Evolutionary conservation across 2,329 filamentous ascomycete genomes (phyloP).

Genomic region (Venturia pyrina): DNA sequence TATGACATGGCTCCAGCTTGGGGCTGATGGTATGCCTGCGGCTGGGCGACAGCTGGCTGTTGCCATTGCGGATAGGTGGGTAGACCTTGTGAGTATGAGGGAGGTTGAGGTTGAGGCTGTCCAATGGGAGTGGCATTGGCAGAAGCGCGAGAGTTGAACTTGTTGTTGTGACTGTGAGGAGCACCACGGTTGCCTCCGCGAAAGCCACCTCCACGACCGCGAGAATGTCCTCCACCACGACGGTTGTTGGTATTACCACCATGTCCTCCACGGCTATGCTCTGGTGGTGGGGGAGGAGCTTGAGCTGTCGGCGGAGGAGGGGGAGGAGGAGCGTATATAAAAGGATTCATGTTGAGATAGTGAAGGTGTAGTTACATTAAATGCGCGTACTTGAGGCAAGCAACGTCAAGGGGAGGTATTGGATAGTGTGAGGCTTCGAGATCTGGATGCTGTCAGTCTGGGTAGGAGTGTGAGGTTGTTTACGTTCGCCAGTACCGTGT

Average conservation of each 20-base stretch:
- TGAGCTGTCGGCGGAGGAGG: slow-evolving; percentile 25
- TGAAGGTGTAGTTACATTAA: slow-evolving; percentile 5
- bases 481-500: not conserved
- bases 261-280: not conserved
- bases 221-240: not conserved
- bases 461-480: not conserved
- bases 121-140: slow-evolving; percentile 3
- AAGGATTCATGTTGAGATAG: slow-evolving; percentile 15
- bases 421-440: not conserved
- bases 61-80: slow-evolving; percentile 5
- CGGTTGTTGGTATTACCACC: not conserved
- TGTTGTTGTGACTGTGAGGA: not conserved
- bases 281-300: not conserved
- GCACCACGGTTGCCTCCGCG: slow-evolving; percentile 1
- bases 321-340: slow-evolving; percentile 41
- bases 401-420: not conserved
- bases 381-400: not conserved
- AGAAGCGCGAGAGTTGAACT: not conserved
- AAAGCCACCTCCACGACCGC: not conserved
- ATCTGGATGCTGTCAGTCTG: not conserved
- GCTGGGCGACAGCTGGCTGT: not conserved
- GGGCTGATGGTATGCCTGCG: not conserved
- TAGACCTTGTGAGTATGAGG: not conserved
- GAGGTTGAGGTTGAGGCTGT: not conserved
- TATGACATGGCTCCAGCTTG: not conserved